Evolutionary conservation across 2,329 filamentous ascomycete species (phyloP).

Genomic region (Talaromyces atroroseus): DNA sequence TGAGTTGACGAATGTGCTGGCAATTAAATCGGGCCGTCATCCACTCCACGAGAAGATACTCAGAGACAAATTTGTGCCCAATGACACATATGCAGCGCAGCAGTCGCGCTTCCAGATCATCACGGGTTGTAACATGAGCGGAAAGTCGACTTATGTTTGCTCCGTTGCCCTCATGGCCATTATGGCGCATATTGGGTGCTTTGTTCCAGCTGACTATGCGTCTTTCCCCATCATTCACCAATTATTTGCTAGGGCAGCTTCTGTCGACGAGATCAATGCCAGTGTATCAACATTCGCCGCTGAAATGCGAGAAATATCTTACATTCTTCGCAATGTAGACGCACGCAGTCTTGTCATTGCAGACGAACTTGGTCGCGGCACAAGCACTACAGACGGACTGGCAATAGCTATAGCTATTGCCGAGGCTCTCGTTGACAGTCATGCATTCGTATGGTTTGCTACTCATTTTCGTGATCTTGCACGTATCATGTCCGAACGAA

Average conservation of each 20-base stretch:
- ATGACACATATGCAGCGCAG: conserved; percentile 79
- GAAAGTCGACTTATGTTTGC: conserved; percentile 92
- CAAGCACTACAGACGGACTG: conserved; percentile 80
- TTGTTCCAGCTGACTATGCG: conserved; percentile 80
- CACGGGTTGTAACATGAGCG: conserved; percentile 97
- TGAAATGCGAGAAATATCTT: conserved; percentile 94
- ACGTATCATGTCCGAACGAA: conserved; percentile 65
- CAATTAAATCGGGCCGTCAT: conserved; percentile 69
- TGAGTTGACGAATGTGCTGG: conserved; percentile 61
- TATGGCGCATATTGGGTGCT: conserved; percentile 91
- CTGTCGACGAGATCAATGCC: conserved; percentile 80
- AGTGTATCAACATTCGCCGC: conserved; percentile 91
- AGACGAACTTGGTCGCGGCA: conserved; percentile 88
- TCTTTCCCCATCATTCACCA: conserved; percentile 74
- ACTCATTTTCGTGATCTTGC: conserved; percentile 88
- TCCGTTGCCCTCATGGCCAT: conserved; percentile 77
- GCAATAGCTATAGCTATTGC: conserved; percentile 86
- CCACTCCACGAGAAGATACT: conserved; percentile 72
- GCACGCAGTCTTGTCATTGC: conserved; percentile 72
- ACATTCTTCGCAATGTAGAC: conserved; percentile 81
- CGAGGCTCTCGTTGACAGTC: conserved; percentile 75
- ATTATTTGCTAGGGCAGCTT: conserved; percentile 80
- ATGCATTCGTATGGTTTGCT: conserved; percentile 81
- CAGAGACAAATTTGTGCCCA: conserved; percentile 68
- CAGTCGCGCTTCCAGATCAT: conserved; percentile 85